Percentiles rank a stretch among this genome's conserved stretches.
Conservation (phyloP, 805 yeast genomes). For the Candida nemodendra region DNA sequence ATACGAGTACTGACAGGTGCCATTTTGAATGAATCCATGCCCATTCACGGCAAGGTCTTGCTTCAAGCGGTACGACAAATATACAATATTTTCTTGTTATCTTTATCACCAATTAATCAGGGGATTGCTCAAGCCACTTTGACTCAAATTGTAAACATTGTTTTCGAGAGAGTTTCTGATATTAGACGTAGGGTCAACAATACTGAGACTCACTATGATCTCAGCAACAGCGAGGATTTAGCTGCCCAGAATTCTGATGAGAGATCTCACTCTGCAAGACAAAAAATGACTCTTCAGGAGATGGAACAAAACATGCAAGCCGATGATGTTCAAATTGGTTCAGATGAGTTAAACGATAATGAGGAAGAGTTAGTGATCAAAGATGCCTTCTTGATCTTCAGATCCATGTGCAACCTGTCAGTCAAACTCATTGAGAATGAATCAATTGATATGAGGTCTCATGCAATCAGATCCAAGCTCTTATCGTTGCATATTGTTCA, state of each 20-base stretch:
- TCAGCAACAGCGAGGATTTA: conserved; percentile 4
- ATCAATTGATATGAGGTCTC: conserved; percentile 81
- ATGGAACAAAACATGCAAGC: conserved; percentile 51
- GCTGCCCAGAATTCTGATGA: background rate
- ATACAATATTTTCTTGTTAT: conserved; percentile 85
- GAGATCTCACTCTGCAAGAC: conserved; percentile 1
- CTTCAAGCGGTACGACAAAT: conserved; percentile 90
- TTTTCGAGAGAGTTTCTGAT: conserved; percentile 64
- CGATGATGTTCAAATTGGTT: conserved; percentile 52
- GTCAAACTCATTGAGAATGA: conserved; percentile 79
- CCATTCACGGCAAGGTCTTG: conserved; percentile 87
- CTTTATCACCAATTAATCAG: conserved; percentile 80
- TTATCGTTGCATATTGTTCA: conserved; percentile 86
- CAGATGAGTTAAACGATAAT: conserved; percentile 42
- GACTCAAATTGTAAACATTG: conserved; percentile 83
- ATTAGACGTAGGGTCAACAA: conserved; percentile 7
- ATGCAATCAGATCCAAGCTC: conserved; percentile 87
- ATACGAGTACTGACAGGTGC: conserved; percentile 90
- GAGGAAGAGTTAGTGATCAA: conserved; percentile 73
- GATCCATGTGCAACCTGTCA: conserved; percentile 93
- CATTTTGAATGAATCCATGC: conserved; percentile 72
- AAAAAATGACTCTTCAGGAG: conserved; percentile 52
- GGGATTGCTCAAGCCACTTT: conserved; percentile 93
- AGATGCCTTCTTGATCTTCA: conserved; percentile 88
- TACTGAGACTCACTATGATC: conserved; percentile 1